Percentiles rank a stretch among this genome's conserved stretches.
phyloP scores from a whole-genome alignment of 2,329 filamentous ascomycete species.

The Fusarium nygamai region DNA sequence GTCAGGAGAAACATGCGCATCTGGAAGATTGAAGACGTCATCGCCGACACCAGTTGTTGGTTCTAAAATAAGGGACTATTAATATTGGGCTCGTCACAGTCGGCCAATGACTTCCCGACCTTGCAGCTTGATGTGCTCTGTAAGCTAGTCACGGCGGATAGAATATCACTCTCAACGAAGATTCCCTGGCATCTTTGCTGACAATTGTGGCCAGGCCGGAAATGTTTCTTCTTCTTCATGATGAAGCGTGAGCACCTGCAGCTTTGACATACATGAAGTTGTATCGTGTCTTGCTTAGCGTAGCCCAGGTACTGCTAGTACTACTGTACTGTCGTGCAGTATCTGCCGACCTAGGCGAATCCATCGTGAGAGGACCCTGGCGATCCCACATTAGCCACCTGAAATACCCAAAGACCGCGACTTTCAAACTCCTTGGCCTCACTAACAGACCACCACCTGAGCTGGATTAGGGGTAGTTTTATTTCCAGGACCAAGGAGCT shows the following conservation, averaged over 20 bases:
- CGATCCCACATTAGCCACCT: constrained; percentile 31
- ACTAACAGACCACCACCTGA: constrained; percentile 27
- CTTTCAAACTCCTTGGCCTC: constrained; percentile 24
- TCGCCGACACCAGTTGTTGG: constrained; percentile 13
- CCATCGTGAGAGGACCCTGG: constrained; percentile 40
- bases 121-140: neutral
- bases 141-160: neutral
- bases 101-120: neutral
- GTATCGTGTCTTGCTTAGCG: constrained; percentile 29
- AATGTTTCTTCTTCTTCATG: constrained; percentile 1
- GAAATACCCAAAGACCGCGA: constrained; percentile 2
- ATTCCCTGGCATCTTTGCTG: constrained; percentile 3
- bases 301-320: neutral
- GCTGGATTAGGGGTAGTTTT: neutral
- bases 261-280: constrained; percentile 41
- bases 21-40: constrained; percentile 28
- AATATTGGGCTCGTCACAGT: neutral
- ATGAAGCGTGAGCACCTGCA: constrained; percentile 32
- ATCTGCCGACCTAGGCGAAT: constrained; percentile 8
- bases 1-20: constrained; percentile 22
- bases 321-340: constrained; percentile 19
- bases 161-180: neutral
- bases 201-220: constrained; percentile 6
- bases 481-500: neutral
- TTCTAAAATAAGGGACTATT: constrained; percentile 5